Evolutionary conservation across 345 rosid genomes (phyloP), one percentile per base, ranked within the genome.

Genomic region (Ailanthus altissimus): DNA sequence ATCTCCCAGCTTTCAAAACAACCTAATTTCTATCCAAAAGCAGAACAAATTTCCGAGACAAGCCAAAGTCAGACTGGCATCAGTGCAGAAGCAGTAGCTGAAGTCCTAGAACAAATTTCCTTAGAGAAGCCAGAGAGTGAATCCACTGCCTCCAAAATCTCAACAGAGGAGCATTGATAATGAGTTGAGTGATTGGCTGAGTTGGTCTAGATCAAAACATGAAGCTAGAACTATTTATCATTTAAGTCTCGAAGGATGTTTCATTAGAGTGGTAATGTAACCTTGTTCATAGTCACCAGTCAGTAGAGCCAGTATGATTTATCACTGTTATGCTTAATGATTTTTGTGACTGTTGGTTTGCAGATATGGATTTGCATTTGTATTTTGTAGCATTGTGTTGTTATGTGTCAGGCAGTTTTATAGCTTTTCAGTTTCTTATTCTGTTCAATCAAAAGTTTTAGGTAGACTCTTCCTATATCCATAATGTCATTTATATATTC

Each of bases 291-390:
- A 53, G 62, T 72, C 20, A 13, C 0, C 51, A 28, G 49, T 20
- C 21, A 21, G 18, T 53, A 51, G 10, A 49, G 38, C n/a, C n/a
- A n/a, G n/a, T n/a, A n/a, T n/a, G 6, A 5, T 18, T 40, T 36
- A 53, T 67, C 11, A 54, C 12, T 67, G n/a, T n/a, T n/a, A n/a
- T n/a, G n/a, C n/a, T n/a, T n/a, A n/a, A n/a, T n/a, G n/a, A n/a
- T n/a, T n/a, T 26, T 18, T 50, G 59, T 69, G 73, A 69, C 45
- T 9, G 45, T 46, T 50, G 5, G 61, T n/a, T 32, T 54, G 74
- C 50, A 36, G 49, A 53, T 4, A 69, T 71, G 74, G 61, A 71
- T 71, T 71, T 45, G 56, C 18, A 45, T 62, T 62, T 26, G 59
- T 18, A 2, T 28, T 15, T 28, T 62, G 5, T 20, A 28, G 56